A percentile compares a stretch with the other conserved stretches of the same genome.
Conservation (phyloP, 805 yeast genomes). For the Kazachstania psychrophila region DNA sequence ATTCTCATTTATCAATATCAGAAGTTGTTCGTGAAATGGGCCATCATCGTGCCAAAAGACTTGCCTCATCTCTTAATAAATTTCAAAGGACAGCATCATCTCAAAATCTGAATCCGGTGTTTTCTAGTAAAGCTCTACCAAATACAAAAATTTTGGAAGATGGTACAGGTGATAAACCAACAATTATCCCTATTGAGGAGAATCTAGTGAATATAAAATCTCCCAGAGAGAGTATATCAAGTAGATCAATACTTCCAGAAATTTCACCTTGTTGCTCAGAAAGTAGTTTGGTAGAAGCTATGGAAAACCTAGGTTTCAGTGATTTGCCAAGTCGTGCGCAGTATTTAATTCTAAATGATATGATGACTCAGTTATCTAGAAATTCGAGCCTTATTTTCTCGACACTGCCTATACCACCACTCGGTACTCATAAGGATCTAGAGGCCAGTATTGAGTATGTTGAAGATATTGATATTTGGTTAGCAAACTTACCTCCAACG, state of each 20-base stretch:
- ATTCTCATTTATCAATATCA: slow-evolving; percentile 8
- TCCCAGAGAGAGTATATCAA: slow-evolving; percentile 1
- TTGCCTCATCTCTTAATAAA: slow-evolving; percentile 2
- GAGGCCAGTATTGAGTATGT: slow-evolving; percentile 66
- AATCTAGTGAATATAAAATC: slow-evolving; percentile 3
- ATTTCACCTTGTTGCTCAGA: slow-evolving; percentile 28
- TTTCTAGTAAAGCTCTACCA: slow-evolving; percentile 66
- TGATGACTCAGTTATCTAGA: slow-evolving; percentile 60
- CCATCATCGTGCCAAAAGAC: slow-evolving; percentile 1
- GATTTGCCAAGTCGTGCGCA: slow-evolving; percentile 90
- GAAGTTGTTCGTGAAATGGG: slow-evolving; percentile 9
- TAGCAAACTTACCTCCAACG: slow-evolving; percentile 73
- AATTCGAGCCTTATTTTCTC: slow-evolving; percentile 69
- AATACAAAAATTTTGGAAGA: slow-evolving; percentile 57
- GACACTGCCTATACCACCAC: slow-evolving; percentile 79
- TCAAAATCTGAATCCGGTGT: slow-evolving; percentile 40
- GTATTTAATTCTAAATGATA: slow-evolving; percentile 76
- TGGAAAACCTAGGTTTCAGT: slow-evolving; percentile 50
- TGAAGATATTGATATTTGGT: slow-evolving; percentile 69
- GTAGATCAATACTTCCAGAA: slow-evolving; percentile 16
- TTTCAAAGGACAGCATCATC: slow-evolving; percentile 5
- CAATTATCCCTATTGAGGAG: slow-evolving; percentile 46
- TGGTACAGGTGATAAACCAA: slow-evolving; percentile 58
- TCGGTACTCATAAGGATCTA: slow-evolving; percentile 69
- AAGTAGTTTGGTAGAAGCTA: slow-evolving; percentile 28